Evolutionary conservation across 176 grass and related monocot genomes (phyloP).

Genomic region (Ananas comosus): DNA sequence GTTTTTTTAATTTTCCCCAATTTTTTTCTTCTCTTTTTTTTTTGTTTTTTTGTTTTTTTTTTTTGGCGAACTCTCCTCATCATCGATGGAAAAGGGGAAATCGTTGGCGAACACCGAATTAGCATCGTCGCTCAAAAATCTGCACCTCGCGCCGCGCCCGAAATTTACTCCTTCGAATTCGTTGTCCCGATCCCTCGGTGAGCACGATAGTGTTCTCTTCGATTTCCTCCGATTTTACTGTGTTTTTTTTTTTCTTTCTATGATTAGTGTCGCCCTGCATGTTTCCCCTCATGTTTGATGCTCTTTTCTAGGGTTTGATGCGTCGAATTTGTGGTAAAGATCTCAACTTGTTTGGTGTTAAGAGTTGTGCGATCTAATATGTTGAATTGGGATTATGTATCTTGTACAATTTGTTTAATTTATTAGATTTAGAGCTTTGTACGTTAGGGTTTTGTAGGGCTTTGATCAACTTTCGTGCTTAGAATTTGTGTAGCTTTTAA

Average conservation of each 20-base stretch:
- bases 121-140: slow-evolving; percentile 39
- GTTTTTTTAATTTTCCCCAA: neutral
- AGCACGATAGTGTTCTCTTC: slow-evolving; percentile 1
- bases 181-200: slow-evolving; percentile 27
- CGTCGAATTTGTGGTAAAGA: too few species aligned
- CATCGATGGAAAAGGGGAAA: slow-evolving; percentile 56
- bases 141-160: slow-evolving; percentile 29
- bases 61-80: neutral
- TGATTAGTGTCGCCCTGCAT: too few species aligned
- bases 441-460: too few species aligned
- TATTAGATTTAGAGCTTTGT: too few species aligned
- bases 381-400: too few species aligned
- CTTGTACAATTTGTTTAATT: too few species aligned
- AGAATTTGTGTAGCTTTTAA: too few species aligned
- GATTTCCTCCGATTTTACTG: neutral
- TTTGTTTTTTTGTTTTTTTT: neutral
- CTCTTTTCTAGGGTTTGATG: too few species aligned
- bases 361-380: too few species aligned
- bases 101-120: slow-evolving; percentile 27
- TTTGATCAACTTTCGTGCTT: too few species aligned
- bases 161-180: slow-evolving; percentile 9
- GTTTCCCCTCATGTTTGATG: too few species aligned
- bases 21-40: neutral
- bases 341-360: too few species aligned
- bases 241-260: neutral